Conservation (phyloP, 441 rosid species). For the Erodium chrysanthum region DNA sequence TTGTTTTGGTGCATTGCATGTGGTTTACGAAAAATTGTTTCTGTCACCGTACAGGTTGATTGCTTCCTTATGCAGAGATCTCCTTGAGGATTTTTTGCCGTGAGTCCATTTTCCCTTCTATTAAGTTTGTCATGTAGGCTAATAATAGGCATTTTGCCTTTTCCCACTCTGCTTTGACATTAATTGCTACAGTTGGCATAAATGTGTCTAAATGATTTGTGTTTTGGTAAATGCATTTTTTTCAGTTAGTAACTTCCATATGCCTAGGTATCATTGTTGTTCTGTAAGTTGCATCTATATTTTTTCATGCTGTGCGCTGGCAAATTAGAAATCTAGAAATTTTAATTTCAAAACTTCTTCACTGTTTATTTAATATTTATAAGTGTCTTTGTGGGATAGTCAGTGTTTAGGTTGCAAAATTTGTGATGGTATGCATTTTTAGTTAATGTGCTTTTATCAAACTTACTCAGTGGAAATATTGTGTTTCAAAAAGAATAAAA, state of each 20-base stretch:
- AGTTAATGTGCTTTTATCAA: not conserved
- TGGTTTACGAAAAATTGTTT: not conserved
- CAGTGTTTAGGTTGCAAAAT: not conserved
- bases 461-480: not conserved
- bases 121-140: slow-evolving; percentile 5
- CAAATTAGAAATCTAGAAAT: not conserved
- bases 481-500: slow-evolving; percentile 1
- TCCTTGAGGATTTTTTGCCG: slow-evolving; percentile 57
- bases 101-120: slow-evolving; percentile 34
- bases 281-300: not conserved
- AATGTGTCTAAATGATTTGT: not conserved
- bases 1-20: slow-evolving; percentile 1
- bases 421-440: not conserved
- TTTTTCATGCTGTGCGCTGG: not conserved
- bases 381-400: not conserved
- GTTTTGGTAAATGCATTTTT: not conserved
- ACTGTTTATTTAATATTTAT: not conserved
- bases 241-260: not conserved
- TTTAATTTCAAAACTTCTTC: not conserved
- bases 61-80: slow-evolving; percentile 83
- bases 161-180: no score
- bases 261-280: not conserved
- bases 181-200: not conserved
- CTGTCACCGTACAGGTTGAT: slow-evolving; percentile 45
- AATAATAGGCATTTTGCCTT: not conserved